A percentile compares a stretch with the other conserved stretches of the same genome.
Conservation (phyloP, 164 flowering plant genomes). For the Magnolia sinica region DNA sequence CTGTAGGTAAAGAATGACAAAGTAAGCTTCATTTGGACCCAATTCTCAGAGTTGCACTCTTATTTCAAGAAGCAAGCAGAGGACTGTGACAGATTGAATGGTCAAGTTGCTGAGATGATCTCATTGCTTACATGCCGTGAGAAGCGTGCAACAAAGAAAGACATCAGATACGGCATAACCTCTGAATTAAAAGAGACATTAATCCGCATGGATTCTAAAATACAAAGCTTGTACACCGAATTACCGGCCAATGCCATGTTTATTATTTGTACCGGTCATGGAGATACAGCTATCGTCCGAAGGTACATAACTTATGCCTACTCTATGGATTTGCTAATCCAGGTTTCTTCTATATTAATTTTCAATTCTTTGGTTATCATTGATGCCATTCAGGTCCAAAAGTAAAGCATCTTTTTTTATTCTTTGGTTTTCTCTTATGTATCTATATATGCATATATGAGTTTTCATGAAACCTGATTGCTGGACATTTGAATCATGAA, state of each 20-base stretch:
- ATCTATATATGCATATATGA: no score
- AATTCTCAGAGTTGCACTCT: conserved; percentile 80
- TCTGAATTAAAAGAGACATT: conserved; percentile 65
- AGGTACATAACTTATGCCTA: conserved; percentile 41
- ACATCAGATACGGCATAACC: conserved; percentile 26
- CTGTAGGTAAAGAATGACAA: conserved; percentile 68
- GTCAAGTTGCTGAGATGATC: conserved; percentile 73
- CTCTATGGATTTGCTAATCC: neutral
- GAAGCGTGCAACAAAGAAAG: conserved; percentile 32
- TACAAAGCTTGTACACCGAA: conserved; percentile 41
- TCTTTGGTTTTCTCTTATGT: no score
- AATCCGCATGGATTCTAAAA: conserved; percentile 48
- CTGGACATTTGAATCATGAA: no score
- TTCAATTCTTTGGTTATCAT: neutral
- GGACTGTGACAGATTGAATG: conserved; percentile 54
- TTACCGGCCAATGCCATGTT: conserved; percentile 83
- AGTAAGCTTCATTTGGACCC: conserved; percentile 85
- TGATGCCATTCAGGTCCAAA: neutral
- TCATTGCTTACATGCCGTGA: conserved; percentile 75
- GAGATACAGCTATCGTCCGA: conserved; percentile 72
- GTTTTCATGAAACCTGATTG: no score
- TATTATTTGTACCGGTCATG: conserved; percentile 91
- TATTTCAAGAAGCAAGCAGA: conserved; percentile 65
- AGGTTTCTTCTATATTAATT: neutral
- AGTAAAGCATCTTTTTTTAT: no score